phyloP scores from a whole-genome alignment of 2,329 filamentous ascomycete species.

The Leptographium lundbergii region DNA sequence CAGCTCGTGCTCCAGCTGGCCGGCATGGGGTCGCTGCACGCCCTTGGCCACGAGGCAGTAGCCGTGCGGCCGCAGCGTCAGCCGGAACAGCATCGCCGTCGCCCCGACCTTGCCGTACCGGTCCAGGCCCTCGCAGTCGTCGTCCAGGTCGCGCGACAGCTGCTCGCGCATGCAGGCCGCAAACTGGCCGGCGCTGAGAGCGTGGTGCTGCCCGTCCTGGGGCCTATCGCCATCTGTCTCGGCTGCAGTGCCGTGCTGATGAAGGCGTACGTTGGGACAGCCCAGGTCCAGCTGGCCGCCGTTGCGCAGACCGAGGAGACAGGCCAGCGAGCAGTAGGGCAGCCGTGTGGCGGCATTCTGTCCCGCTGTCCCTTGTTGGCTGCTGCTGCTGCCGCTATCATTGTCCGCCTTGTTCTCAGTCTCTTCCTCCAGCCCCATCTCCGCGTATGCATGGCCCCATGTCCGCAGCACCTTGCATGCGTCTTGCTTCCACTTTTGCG shows the following conservation, averaged over 20 bases:
- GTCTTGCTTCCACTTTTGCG: conserved; percentile 1
- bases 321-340: background rate
- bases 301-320: background rate
- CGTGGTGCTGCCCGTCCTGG: too few species aligned
- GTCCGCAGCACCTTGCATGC: background rate
- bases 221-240: too few species aligned
- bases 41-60: conserved; percentile 1
- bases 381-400: too few species aligned
- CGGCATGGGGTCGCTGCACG: background rate
- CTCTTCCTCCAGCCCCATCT: background rate
- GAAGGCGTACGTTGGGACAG: background rate
- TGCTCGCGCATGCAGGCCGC: background rate
- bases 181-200: background rate
- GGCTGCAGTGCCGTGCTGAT: background rate
- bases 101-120: background rate
- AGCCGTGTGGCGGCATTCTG: background rate
- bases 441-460: background rate
- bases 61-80: background rate
- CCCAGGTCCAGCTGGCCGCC: background rate
- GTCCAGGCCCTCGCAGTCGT: background rate
- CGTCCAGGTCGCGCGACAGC: background rate
- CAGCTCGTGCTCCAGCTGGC: background rate
- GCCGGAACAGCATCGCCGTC: background rate
- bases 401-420: too few species aligned
- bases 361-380: too few species aligned